A percentile compares a stretch with the other conserved stretches of the same genome.
Evolutionary conservation across 495 filamentous ascomycete genomes (phyloP).

Genomic region (Recurvomyces mirabilis): DNA sequence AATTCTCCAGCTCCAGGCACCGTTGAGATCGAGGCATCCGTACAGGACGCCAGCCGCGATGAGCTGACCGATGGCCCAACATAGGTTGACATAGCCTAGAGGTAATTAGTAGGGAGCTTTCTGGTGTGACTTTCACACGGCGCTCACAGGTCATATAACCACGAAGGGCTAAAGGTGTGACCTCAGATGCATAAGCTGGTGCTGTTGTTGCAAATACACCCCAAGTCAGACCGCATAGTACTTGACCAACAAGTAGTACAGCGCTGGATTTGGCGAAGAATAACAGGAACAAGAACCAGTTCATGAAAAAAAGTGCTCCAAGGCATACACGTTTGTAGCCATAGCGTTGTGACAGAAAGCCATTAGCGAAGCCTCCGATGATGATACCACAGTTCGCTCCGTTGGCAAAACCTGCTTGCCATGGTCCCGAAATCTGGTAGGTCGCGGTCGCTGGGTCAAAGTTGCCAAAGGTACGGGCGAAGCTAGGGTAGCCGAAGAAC

Average conservation of each 20-base stretch:
- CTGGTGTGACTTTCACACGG: too few relatives aligned
- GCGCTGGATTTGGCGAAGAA: slow-evolving; percentile 4
- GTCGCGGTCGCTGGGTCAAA: not conserved
- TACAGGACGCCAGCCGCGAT: slow-evolving; percentile 23
- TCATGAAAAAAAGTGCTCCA: slow-evolving; percentile 2
- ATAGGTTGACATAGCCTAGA: slow-evolving; percentile 34
- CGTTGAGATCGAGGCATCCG: not conserved
- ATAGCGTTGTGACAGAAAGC: not conserved
- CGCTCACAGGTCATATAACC: slow-evolving; percentile 32
- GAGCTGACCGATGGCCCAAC: slow-evolving; percentile 30
- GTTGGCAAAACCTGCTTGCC: slow-evolving; percentile 10
- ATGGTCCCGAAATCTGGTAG: slow-evolving; percentile 6
- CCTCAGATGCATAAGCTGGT: slow-evolving; percentile 56
- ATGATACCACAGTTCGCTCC: slow-evolving; percentile 4
- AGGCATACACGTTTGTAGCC: slow-evolving; percentile 10
- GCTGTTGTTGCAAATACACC: slow-evolving; percentile 5
- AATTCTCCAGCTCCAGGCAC: slow-evolving; percentile 23
- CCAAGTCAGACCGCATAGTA: slow-evolving; percentile 10
- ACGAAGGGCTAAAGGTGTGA: slow-evolving; percentile 37
- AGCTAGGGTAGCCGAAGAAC: slow-evolving; percentile 13
- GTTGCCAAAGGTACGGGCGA: slow-evolving; percentile 1
- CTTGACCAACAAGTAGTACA: slow-evolving; percentile 11
- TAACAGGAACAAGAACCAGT: slow-evolving; percentile 15
- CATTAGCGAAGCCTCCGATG: slow-evolving; percentile 13
- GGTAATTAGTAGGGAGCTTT: too few relatives aligned